A percentile compares a stretch with the other conserved stretches of the same genome.
Evolutionary conservation across 2,329 filamentous ascomycete species (phyloP).

Genomic region (Aspergillus unguis): DNA sequence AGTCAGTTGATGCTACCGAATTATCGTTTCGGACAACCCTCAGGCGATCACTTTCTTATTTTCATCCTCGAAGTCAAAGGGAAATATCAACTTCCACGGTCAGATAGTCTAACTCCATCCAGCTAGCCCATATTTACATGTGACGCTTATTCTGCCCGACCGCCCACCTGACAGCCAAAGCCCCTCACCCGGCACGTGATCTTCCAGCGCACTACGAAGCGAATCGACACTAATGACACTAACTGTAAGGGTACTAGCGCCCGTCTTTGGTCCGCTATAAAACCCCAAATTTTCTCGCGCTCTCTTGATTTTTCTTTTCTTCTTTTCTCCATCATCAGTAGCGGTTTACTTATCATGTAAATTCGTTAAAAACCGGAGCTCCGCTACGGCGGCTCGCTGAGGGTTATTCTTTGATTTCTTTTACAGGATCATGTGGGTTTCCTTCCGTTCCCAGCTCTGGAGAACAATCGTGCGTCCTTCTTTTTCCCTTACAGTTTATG

Average conservation of each 20-base stretch:
- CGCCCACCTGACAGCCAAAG: background rate
- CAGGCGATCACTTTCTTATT: background rate
- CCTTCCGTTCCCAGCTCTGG: slow-evolving; percentile 51
- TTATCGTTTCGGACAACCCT: no score
- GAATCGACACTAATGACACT: no score
- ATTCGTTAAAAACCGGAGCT: slow-evolving; percentile 42
- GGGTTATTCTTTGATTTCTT: slow-evolving; percentile 45
- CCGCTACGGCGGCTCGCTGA: slow-evolving; percentile 49
- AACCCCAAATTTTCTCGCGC: slow-evolving; percentile 17
- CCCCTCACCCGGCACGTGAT: background rate
- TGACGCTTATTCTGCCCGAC: background rate
- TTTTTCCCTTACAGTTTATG: slow-evolving; percentile 46
- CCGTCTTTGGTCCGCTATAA: slow-evolving; percentile 25
- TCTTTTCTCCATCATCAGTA: slow-evolving; percentile 50
- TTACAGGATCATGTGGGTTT: slow-evolving; percentile 39
- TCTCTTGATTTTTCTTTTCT: slow-evolving; percentile 28
- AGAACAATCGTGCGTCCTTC: slow-evolving; percentile 41
- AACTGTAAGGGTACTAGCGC: slow-evolving; percentile 21
- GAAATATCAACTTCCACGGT: no score
- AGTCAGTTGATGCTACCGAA: background rate
- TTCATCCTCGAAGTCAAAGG: background rate
- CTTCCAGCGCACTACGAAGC: no score
- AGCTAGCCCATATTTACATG: slow-evolving; percentile 7
- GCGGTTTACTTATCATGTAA: slow-evolving; percentile 52
- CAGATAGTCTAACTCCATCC: slow-evolving; percentile 1